Percentiles rank a stretch among this genome's conserved stretches.
Evolutionary conservation across 139 green algal species (phyloP).

Genomic region (Chlorella vulgaris): DNA sequence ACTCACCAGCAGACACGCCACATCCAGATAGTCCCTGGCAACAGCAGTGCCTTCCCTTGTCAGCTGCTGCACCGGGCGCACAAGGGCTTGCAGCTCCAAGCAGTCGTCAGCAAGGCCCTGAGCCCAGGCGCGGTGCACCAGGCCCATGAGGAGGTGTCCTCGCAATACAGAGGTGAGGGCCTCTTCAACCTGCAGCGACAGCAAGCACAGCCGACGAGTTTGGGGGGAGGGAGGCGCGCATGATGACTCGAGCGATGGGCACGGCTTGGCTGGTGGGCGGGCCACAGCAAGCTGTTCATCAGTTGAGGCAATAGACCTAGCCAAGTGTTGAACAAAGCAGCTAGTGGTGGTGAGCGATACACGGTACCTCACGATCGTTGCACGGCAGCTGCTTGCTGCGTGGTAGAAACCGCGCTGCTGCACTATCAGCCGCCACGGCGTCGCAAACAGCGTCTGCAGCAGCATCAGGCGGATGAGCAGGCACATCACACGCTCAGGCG

Average conservation of each 20-base stretch:
- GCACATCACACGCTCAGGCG: no score
- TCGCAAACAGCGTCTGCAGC: not conserved
- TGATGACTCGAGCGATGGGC: no score
- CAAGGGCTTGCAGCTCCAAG: not conserved
- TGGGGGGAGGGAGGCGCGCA: no score
- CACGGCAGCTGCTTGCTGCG: not conserved
- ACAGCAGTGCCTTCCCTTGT: no score
- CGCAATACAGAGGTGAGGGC: not conserved
- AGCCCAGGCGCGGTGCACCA: not conserved
- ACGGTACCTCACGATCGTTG: no score
- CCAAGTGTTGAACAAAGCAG: no score
- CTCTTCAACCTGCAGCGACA: not conserved
- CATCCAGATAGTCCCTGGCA: no score
- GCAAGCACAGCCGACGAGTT: not conserved
- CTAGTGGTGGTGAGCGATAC: no score
- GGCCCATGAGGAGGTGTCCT: conserved; percentile 15
- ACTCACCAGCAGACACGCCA: no score
- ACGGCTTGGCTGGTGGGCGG: no score
- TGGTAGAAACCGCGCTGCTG: not conserved
- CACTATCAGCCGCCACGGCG: not conserved
- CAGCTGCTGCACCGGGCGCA: not conserved
- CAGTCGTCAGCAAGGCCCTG: not conserved
- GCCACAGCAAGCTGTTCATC: no score
- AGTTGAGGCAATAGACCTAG: no score
- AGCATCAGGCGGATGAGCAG: not conserved